Evolutionary conservation across 306 rosid species (phyloP).

Genomic region (Cucurbita argyrosperma): DNA sequence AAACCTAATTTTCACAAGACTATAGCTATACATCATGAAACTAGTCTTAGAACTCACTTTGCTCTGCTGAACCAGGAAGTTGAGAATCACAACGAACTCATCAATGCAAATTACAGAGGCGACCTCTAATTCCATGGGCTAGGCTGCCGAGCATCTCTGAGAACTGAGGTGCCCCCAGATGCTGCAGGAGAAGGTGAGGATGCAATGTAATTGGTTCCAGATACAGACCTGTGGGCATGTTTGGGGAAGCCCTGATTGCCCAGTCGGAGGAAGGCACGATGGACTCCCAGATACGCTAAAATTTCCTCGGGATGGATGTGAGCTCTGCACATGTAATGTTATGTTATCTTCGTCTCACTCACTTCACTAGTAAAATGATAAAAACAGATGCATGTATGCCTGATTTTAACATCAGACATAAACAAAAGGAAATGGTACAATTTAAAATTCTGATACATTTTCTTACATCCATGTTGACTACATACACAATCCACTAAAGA

Average conservation of each 20-base stretch:
- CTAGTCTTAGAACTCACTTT: not conserved
- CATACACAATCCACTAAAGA: not conserved
- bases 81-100: not conserved
- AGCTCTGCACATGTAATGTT: conserved; percentile 34
- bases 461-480: not conserved
- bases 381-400: not conserved
- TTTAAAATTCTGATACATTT: not conserved
- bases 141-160: conserved; percentile 70
- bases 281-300: conserved; percentile 46
- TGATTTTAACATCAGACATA: not conserved
- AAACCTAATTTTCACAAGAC: not conserved
- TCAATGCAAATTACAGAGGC: not conserved
- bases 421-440: not conserved
- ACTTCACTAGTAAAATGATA: not conserved
- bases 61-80: not conserved
- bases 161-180: conserved; percentile 74
- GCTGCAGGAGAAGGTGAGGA: conserved; percentile 94
- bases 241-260: conserved; percentile 49
- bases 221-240: conserved; percentile 46
- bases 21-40: not conserved
- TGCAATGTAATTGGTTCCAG: conserved; percentile 65
- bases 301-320: conserved; percentile 57
- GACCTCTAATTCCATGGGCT: conserved; percentile 77
- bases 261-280: conserved; percentile 51
- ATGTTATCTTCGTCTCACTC: not conserved